Evolutionary conservation across 129 eudicot genomes (phyloP).

Genomic region (Heracleum sosnowskyi): DNA sequence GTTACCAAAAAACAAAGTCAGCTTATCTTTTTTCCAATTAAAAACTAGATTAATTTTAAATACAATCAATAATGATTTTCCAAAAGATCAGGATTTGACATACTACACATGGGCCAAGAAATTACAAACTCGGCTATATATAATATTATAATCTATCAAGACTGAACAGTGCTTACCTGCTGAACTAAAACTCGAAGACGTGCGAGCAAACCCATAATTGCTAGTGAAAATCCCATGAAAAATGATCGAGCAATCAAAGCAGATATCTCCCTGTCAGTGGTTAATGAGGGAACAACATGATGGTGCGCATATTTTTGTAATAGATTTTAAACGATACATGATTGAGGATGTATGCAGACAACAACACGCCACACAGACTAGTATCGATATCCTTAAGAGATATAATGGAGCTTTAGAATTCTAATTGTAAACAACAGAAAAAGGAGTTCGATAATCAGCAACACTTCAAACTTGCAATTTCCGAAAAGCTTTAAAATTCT

Average conservation of each 20-base stretch:
- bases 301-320: neutral
- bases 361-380: neutral
- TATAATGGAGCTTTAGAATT: neutral
- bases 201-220: constrained; percentile 67
- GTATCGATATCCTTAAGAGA: neutral
- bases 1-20: too few species aligned
- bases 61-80: neutral
- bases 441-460: neutral
- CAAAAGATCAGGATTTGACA: neutral
- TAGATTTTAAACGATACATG: constrained; percentile 2
- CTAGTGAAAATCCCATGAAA: constrained; percentile 71
- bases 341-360: neutral
- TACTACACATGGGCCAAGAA: neutral
- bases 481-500: neutral
- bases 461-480: neutral
- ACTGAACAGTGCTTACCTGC: constrained; percentile 49
- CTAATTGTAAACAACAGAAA: neutral
- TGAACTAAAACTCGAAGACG: constrained; percentile 89
- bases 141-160: neutral
- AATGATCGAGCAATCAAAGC: constrained; percentile 83
- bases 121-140: neutral
- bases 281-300: constrained; percentile 31
- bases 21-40: neutral
- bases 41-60: too few species aligned
- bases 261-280: constrained; percentile 63